Percentiles rank a stretch among this genome's conserved stretches.
phyloP scores from a whole-genome alignment of 2,329 filamentous ascomycete genomes.

The Metarhizium robertsii region DNA sequence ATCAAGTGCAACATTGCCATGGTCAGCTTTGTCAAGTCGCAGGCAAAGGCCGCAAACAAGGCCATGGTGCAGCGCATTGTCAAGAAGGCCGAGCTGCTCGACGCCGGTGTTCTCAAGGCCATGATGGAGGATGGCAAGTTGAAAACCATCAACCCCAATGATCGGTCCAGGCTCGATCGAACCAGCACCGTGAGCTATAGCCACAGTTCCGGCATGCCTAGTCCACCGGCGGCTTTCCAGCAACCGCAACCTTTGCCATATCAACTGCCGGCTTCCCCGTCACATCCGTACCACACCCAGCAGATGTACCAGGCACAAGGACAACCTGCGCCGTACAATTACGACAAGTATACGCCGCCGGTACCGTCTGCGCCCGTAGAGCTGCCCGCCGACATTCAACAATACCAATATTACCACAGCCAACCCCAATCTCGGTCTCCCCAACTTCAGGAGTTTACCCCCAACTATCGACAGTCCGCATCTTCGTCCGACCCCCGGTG shows the following conservation, averaged over 20 bases:
- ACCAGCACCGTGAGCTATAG: not conserved
- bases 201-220: constrained; percentile 3
- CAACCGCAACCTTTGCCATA: not conserved
- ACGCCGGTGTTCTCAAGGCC: constrained; percentile 54
- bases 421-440: constrained; percentile 21
- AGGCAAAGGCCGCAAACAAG: constrained; percentile 56
- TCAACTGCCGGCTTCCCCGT: constrained; percentile 3
- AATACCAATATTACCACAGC: constrained; percentile 22
- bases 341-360: constrained; percentile 11
- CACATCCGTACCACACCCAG: constrained; percentile 8
- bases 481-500: constrained; percentile 27
- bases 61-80: constrained; percentile 60
- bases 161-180: constrained; percentile 28
- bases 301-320: constrained; percentile 12
- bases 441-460: constrained; percentile 14
- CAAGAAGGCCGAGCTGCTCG: constrained; percentile 61
- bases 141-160: constrained; percentile 47
- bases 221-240: not conserved
- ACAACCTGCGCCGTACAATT: constrained; percentile 7
- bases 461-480: constrained; percentile 14
- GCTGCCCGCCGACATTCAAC: constrained; percentile 35
- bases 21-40: constrained; percentile 55
- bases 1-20: constrained; percentile 60
- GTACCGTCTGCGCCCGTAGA: constrained; percentile 27
- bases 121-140: constrained; percentile 59